Evolutionary conservation across 2,329 filamentous ascomycete species (phyloP), one percentile per base, ranked within the genome.

Genomic region (Fusarium sarcochroum): DNA sequence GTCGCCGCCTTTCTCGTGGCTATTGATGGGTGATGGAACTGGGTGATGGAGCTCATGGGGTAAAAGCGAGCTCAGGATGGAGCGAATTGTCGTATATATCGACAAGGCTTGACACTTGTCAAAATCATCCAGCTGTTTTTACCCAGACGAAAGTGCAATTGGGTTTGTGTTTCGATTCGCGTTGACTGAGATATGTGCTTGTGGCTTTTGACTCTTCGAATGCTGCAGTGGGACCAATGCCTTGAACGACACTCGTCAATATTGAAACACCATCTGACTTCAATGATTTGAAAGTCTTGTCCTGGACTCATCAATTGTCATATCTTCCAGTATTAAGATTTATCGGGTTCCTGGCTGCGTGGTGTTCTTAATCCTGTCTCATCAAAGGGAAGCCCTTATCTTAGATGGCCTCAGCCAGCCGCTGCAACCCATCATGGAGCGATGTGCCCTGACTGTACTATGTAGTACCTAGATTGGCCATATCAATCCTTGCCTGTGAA

Each of bases 1-100:
- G 61, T 34, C 61, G 55, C 15, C 61, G 51, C 15, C 48, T 64
- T n/a, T 40, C 61, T 25, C 40, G 20, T 23, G 34, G 41, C 13
- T 35, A 34, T 21, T 42, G n/a, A 13, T 59, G 23, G 40, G 6
- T n/a, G 13, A 20, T 17, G 23, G 35, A 17, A 34, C 20, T 18
- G 32, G 32, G 50, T 40, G 34, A 14, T 6, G 17, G 30, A 14
- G 13, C 17, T 59, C 30, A 37, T 27, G 25, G 7, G 27, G 38
- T 7, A 17, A 30, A 48, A 35, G 18, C 25, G 20, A 52, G 20
- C 14, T 30, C 23, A 41, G 27, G 49, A 34, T 34, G 46, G 45
- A 40, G 44, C 49, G 46, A n/a, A 41, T 44, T 48, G 14, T 44
- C 58, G 52, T 55, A 64, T 25, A 15, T 25, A 53, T 21, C 18